Evolutionary conservation across 2,329 filamentous ascomycete species (phyloP).

Genomic region (Botrytis hyacinthi): DNA sequence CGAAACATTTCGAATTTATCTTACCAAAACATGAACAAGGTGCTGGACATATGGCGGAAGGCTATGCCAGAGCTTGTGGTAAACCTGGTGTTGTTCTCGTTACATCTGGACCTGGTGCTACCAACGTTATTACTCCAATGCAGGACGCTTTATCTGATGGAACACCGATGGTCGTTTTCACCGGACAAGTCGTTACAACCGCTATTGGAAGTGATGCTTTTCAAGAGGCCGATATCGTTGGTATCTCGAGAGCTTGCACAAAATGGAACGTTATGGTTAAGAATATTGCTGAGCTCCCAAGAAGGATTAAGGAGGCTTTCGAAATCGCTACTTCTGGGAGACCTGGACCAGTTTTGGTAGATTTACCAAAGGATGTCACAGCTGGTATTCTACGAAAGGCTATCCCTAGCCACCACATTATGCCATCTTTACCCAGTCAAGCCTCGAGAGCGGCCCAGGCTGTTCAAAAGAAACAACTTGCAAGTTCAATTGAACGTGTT

Average conservation of each 20-base stretch:
- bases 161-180: slow-evolving; percentile 94
- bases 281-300: slow-evolving; percentile 86
- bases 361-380: slow-evolving; percentile 95
- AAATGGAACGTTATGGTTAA: slow-evolving; percentile 99
- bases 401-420: slow-evolving; percentile 65
- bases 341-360: slow-evolving; percentile 91
- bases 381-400: slow-evolving; percentile 78
- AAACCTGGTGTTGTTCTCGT: slow-evolving; percentile 95
- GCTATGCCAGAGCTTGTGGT: slow-evolving; percentile 89
- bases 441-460: slow-evolving; percentile 80
- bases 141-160: slow-evolving; percentile 95
- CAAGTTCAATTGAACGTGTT: slow-evolving; percentile 71
- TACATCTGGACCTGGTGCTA: slow-evolving; percentile 93
- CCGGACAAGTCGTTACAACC: slow-evolving; percentile 84
- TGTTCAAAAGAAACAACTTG: slow-evolving; percentile 67
- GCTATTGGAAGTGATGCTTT: slow-evolving; percentile 95
- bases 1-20: slow-evolving; percentile 92
- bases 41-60: slow-evolving; percentile 97
- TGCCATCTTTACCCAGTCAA: slow-evolving; percentile 75
- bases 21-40: slow-evolving; percentile 96
- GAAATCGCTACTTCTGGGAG: slow-evolving; percentile 95
- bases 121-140: slow-evolving; percentile 94
- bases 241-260: slow-evolving; percentile 91
- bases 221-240: slow-evolving; percentile 92
- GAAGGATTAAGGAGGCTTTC: slow-evolving; percentile 95